Evolutionary conservation across 148 eudicot species (phyloP), one percentile per base, ranked within the genome.

Genomic region (Chenopodium quinoa): DNA sequence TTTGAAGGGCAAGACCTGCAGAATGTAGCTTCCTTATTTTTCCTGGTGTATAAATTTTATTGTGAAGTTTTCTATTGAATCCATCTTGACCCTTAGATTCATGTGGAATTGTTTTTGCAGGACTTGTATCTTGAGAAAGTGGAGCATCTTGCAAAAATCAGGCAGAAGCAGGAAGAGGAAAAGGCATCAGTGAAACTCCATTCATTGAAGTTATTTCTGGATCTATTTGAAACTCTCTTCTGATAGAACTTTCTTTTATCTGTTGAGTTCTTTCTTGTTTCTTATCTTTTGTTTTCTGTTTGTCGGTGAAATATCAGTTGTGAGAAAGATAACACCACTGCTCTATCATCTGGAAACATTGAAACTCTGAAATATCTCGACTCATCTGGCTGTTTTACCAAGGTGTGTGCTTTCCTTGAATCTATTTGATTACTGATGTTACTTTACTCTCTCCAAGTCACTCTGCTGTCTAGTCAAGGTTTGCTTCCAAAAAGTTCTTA

Each of bases 111-210:
- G 81, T 75, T 8, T 72, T 76, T 86, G 79, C 84, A 93, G 95
- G 94, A 87, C 75, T 84, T 84, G 47, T 90, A 88, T 84, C 88
- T 86, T 48, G 81, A 80, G 16, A 92, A 92, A 83, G 86, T 92
- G 80, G 90, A 90, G 79, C 82, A 88, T 62, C 90, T 96, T 86
- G 93, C 89, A 37, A 88, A 81, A 75, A 84, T 96, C 50, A 93
- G 91, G 80, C 88, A 86, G 84, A 89, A 88, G 87, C 99, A 96
- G 86, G 90, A 92, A 52, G 94, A 92, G 80, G 92, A 96, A 64
- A 93, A 89, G 83, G 89, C 86, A 85, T 84, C 90, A 22, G 97
- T 90, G 27, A 84, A 88, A 78, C 91, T 96, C 79, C 97, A 92
- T 79, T 92, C 97, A 20, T 91, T 90, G 63, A 90, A 84, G 97